A percentile compares a stretch with the other conserved stretches of the same genome.
Conservation (phyloP, 306 rosid genomes). For the Lathyrus tuberosus region DNA sequence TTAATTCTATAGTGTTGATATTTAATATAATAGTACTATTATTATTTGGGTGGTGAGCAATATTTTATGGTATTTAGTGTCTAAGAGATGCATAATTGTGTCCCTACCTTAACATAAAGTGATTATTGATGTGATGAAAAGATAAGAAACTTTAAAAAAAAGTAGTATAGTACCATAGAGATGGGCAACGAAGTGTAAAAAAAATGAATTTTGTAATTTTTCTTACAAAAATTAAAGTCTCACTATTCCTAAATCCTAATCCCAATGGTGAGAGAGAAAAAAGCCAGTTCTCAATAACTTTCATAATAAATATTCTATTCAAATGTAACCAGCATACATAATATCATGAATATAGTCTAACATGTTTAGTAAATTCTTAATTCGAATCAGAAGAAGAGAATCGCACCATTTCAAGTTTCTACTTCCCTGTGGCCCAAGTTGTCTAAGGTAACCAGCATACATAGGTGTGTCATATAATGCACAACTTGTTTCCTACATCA, state of each 20-base stretch:
- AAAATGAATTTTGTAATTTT: background rate
- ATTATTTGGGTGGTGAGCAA: background rate
- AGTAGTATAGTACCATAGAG: background rate
- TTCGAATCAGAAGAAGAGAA: conserved; percentile 37
- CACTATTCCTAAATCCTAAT: conserved; percentile 9
- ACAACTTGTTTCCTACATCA: conserved; percentile 11
- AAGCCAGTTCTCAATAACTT: no score
- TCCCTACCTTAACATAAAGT: background rate
- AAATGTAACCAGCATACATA: no score
- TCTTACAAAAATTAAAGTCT: background rate
- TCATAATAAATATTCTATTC: no score
- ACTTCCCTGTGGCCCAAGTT: background rate
- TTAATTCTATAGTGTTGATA: conserved; percentile 10
- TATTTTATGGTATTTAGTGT: conserved; percentile 19
- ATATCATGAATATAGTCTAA: conserved; percentile 17
- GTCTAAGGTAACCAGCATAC: background rate
- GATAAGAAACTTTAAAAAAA: background rate
- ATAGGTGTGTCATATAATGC: background rate
- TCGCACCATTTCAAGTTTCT: conserved; percentile 19
- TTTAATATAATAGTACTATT: background rate
- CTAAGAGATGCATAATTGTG: conserved; percentile 25
- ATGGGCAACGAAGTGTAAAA: background rate
- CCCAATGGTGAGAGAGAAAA: conserved; percentile 28
- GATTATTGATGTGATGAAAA: background rate
- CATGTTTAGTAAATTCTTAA: conserved; percentile 34